Evolutionary conservation across 2,329 filamentous ascomycete genomes (phyloP), one percentile per base, ranked within the genome.

Genomic region (Aspergillus sp.): DNA sequence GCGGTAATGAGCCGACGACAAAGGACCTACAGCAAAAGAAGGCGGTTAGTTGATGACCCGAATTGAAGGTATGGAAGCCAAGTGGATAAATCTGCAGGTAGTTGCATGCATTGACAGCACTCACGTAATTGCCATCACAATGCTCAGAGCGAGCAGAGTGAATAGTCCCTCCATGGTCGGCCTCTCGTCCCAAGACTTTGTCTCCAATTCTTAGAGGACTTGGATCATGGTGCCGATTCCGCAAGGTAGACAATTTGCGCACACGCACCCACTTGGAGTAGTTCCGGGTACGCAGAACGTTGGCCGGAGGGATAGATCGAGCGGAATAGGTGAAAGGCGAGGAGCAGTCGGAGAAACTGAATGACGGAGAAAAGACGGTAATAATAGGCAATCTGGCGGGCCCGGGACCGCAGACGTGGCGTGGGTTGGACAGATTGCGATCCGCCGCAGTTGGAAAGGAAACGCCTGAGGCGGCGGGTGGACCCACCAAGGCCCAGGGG

Each of bases 1-100:
- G 80, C 34, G 94, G 94, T 59, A 99, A 79, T 61, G 91, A 88
- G 73, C 94, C 94, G 62, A 93, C 92, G 51, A 96, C 82, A 71
- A 97, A 97, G 54, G 94, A 97, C 65, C 93, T 97, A 70, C 49
- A 23, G 49, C 45, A 38, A 45, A 44, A 45, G 45, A 54, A 36
- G 48, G 44, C 38, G 36, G 42, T 60, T 55, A 61, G 60, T 50
- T 49, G n/a, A 34, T 47, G 32, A 36, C 19, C 4, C 10, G 16
- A 51, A 51, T 9, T 7, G 19, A 19, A 38, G 7, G n/a, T 23
- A n/a, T n/a, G 9, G 40, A 34, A 6, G 16, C n/a, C 11, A 46
- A 40, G 41, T 16, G 45, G 19, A 31, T 20, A 17, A 20, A 17
- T 17, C n/a, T 42, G 40, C 40, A 17, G 11, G 16, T 13, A 17